Evolutionary conservation across 2,329 filamentous ascomycete species (phyloP).

Genomic region (Beauveria sp.): DNA sequence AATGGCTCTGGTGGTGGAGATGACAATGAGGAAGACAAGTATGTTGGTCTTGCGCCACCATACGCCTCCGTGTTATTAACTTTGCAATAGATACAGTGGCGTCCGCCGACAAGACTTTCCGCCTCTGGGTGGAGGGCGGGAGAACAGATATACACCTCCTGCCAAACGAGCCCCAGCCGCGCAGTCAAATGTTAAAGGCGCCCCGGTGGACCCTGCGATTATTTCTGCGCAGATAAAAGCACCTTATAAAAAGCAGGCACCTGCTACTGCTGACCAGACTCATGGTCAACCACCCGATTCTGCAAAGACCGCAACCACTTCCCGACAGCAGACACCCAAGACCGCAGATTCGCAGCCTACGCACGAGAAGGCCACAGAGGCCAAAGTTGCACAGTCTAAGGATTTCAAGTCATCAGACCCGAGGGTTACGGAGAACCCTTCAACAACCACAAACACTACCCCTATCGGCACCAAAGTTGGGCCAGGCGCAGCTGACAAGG

Average conservation of each 20-base stretch:
- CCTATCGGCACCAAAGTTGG: slow-evolving; percentile 18
- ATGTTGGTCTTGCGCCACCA: slow-evolving; percentile 23
- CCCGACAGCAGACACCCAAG: slow-evolving; percentile 23
- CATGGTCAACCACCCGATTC: slow-evolving; percentile 19
- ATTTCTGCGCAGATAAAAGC: slow-evolving; percentile 73
- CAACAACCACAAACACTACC: slow-evolving; percentile 23
- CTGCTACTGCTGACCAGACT: slow-evolving; percentile 18
- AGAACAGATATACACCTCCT: slow-evolving; percentile 82
- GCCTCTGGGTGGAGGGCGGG: slow-evolving; percentile 45
- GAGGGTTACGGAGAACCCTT: slow-evolving; percentile 27
- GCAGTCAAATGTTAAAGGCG: slow-evolving; percentile 66
- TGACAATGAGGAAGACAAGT: slow-evolving; percentile 91
- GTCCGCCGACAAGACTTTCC: slow-evolving; percentile 72
- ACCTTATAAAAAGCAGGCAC: slow-evolving; percentile 30
- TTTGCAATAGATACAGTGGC: slow-evolving; percentile 67
- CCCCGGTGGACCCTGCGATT: slow-evolving; percentile 79
- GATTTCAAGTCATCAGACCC: slow-evolving; percentile 16
- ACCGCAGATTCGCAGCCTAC: slow-evolving; percentile 12
- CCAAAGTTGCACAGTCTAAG: slow-evolving; percentile 3
- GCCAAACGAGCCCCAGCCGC: slow-evolving; percentile 73
- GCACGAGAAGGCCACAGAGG: slow-evolving; percentile 23
- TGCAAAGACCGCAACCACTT: slow-evolving; percentile 22
- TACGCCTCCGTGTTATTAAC: slow-evolving; percentile 15
- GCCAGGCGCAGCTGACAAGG: slow-evolving; percentile 30
- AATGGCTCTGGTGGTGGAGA: slow-evolving; percentile 57